Base-by-base conservation (phyloP, 352 stramenopile species). In the Proteromonas lacertae region DNA sequence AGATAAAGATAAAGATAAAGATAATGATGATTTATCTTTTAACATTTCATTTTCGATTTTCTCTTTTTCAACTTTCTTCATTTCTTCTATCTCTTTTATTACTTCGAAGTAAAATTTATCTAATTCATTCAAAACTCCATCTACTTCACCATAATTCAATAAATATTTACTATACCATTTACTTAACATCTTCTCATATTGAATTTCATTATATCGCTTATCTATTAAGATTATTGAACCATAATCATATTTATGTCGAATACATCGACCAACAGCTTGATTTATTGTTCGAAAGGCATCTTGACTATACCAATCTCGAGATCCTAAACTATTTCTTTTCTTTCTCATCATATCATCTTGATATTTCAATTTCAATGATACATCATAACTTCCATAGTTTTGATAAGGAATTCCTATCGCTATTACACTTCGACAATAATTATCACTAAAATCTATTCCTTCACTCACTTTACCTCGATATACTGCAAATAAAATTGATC, bases 381-480 rank as follows among this genome's bases (percentile, higher is more conserved):
- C 87, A 48, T 91, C 92, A 1, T 77, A 69, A 54, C 97, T 84
- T 51, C 80, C 77, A 4, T 71, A 78, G 1, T 82, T 78, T 0
- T 84, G 69, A 56, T 93, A 98, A 9, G 88, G 87, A 7, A 99
- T 58, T 5, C 88, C 88, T n/a, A 83, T 94, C 38, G 98, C 90
- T 25, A 98, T 62, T 2, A 98, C 87, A 5, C 70, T 72, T 40
- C 86, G 68, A 23, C 78, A 88, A 59, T 88, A 89, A 30, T 91
- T 59, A 54, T 98, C 87, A 1, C 65, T 73, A 52, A 99, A 98
- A 49, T 98, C 84, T 35, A 94, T 89, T 4, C 83, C 83, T 60
- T 98, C 87, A 32, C 65, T 87, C 10, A 94, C 81, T 52, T 96
- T 96, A 50, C 86, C 87, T 20, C 86, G 65, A 46, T 83, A 97